These are phyloP conservation scores for Solanum etuberosum DNA, from an alignment of 257 asterid genomes.

Conservation along the genomic window DNA sequence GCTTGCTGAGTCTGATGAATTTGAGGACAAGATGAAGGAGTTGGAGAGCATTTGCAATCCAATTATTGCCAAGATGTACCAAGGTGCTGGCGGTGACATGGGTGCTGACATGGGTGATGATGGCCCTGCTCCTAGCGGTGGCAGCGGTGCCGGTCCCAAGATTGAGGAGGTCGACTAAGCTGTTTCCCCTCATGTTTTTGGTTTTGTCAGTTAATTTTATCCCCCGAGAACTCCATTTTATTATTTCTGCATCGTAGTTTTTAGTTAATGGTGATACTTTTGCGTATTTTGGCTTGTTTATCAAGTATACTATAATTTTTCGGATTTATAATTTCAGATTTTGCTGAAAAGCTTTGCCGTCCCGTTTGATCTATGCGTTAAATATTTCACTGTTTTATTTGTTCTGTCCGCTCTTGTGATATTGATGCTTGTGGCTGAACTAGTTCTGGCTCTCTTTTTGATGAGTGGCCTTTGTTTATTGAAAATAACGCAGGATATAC, in stretches of 20 bases:
- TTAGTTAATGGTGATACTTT: neutral
- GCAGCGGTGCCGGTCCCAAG: slow-evolving; percentile 49
- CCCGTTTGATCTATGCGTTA: neutral
- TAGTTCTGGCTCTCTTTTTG: neutral
- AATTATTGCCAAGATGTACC: slow-evolving; percentile 3
- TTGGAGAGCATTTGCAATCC: neutral
- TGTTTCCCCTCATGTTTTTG: neutral
- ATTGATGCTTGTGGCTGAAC: too few species aligned
- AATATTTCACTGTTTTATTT: neutral
- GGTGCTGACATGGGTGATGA: slow-evolving; percentile 41
- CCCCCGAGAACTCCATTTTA: neutral
- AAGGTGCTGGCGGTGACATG: slow-evolving; percentile 27
- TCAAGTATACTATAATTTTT: neutral
- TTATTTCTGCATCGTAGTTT: neutral
- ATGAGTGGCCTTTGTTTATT: too few species aligned
- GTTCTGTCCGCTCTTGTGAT: neutral
- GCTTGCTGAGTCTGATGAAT: slow-evolving; percentile 22
- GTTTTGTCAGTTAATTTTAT: neutral
- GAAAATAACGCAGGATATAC: neutral
- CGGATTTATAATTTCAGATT: neutral
- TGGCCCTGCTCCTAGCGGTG: slow-evolving; percentile 24
- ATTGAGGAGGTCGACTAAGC: slow-evolving; percentile 48
- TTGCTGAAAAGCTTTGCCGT: neutral
- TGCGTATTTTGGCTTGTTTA: neutral
- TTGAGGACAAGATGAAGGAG: slow-evolving; percentile 27